Evolutionary conservation across 2,329 filamentous ascomycete species (phyloP).

Genomic region (Aspergillus terreus): DNA sequence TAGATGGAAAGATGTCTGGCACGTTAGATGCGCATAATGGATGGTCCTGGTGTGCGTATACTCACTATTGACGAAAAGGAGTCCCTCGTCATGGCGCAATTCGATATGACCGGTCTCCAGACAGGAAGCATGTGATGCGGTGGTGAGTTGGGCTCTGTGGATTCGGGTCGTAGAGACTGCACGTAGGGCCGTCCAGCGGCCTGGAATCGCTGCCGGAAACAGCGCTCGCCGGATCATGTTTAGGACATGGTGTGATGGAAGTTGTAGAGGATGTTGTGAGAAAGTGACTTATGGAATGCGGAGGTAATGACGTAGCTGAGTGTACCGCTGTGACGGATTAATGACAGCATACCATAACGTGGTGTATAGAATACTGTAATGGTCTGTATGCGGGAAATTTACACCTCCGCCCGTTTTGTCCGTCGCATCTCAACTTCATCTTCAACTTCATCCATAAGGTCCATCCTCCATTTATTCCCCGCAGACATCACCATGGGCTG

Average conservation of each 20-base stretch:
- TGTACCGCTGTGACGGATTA: too few relatives aligned
- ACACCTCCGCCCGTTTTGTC: not conserved
- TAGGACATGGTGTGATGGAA: too few relatives aligned
- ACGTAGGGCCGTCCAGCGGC: not conserved
- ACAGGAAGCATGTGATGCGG: conserved; percentile 46
- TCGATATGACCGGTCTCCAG: conserved; percentile 77
- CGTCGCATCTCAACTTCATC: not conserved
- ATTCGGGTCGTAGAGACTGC: not conserved
- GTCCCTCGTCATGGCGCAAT: conserved; percentile 70
- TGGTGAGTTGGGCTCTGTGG: not conserved
- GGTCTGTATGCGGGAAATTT: not conserved
- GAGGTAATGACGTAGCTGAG: too few relatives aligned
- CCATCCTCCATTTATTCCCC: not conserved
- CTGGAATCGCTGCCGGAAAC: not conserved
- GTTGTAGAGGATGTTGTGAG: too few relatives aligned
- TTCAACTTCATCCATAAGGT: not conserved
- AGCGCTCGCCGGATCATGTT: too few relatives aligned
- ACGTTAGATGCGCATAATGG: conserved; percentile 1
- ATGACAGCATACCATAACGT: too few relatives aligned
- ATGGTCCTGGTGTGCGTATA: not conserved
- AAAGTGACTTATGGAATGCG: too few relatives aligned
- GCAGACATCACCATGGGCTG: conserved; percentile 41
- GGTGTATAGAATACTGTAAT: too few relatives aligned
- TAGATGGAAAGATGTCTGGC: conserved; percentile 78
- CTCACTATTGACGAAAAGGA: conserved; percentile 84